phyloP scores from a whole-genome alignment of 306 rosid species.

The Prunus davidiana region DNA sequence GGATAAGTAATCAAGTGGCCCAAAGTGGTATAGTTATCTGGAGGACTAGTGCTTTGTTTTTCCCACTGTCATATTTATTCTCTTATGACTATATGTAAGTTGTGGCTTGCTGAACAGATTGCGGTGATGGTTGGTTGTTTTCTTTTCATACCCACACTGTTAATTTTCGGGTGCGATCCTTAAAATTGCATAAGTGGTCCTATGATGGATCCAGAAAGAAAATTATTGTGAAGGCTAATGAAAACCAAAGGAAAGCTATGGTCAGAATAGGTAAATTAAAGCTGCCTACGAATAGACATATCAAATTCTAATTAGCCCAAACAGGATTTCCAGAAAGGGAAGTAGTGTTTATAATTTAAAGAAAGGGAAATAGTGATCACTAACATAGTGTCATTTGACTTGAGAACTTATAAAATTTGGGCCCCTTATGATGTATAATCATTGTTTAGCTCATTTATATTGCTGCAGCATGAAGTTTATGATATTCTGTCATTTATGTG shows the following conservation, averaged over 20 bases:
- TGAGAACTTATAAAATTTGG: neutral
- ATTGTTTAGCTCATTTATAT: neutral
- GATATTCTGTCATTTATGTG: neutral
- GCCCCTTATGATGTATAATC: neutral
- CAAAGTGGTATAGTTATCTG: neutral
- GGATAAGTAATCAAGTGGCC: neutral
- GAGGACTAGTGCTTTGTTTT: neutral
- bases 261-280: neutral
- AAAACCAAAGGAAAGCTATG: neutral
- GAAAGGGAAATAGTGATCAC: neutral
- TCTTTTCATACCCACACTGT: neutral
- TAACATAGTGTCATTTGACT: neutral
- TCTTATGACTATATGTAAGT: neutral
- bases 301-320: neutral
- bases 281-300: neutral
- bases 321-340: neutral
- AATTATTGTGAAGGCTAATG: neutral
- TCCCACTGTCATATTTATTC: neutral
- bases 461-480: neutral
- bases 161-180: neutral
- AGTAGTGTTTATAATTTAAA: neutral
- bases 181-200: neutral
- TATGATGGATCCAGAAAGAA: neutral
- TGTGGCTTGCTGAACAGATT: neutral
- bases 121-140: neutral